A percentile compares a stretch with the other conserved stretches of the same genome.
phyloP scores from a whole-genome alignment of 2,329 filamentous ascomycete species.

The Lasiodiplodia gonubiensis region DNA sequence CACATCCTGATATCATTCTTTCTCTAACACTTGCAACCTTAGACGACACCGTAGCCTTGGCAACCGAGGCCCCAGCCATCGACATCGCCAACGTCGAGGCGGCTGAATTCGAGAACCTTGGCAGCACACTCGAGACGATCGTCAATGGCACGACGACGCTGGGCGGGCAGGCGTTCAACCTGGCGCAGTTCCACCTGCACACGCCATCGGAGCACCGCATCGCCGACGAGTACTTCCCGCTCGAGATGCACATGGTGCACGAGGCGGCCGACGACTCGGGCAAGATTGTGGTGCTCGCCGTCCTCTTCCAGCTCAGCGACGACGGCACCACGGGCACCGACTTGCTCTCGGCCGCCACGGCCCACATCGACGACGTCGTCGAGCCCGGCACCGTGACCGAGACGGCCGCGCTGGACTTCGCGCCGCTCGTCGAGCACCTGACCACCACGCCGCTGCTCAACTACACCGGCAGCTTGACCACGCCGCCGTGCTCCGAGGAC shows the following conservation, averaged over 20 bases:
- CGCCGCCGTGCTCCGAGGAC: constrained; percentile 65
- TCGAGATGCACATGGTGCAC: constrained; percentile 65
- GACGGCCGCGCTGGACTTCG: constrained; percentile 52
- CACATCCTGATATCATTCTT: constrained; percentile 37
- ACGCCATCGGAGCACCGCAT: constrained; percentile 65
- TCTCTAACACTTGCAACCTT: background rate
- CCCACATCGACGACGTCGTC: constrained; percentile 48
- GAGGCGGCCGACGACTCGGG: constrained; percentile 48
- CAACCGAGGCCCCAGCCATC: constrained; percentile 39
- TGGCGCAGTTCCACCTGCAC: constrained; percentile 67
- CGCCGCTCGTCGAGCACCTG: constrained; percentile 47
- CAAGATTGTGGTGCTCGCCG: constrained; percentile 48
- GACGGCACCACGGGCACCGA: constrained; percentile 38
- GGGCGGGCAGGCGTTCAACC: constrained; percentile 48
- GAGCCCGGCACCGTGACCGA: constrained; percentile 47
- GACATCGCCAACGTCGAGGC: constrained; percentile 52
- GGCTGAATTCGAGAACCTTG: constrained; percentile 62
- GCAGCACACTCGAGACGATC: constrained; percentile 63
- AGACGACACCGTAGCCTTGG: constrained; percentile 42
- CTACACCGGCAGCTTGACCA: constrained; percentile 67
- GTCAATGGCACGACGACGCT: constrained; percentile 57
- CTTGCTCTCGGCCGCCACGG: constrained; percentile 39
- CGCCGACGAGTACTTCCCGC: constrained; percentile 53
- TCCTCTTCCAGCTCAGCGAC: constrained; percentile 51
- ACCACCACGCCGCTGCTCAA: constrained; percentile 50